Percentiles rank a stretch among this genome's conserved stretches.
Conservation (phyloP, 1,284 basidiomycete genomes). For the Cutaneotrichosporon spelunceum region DNA sequence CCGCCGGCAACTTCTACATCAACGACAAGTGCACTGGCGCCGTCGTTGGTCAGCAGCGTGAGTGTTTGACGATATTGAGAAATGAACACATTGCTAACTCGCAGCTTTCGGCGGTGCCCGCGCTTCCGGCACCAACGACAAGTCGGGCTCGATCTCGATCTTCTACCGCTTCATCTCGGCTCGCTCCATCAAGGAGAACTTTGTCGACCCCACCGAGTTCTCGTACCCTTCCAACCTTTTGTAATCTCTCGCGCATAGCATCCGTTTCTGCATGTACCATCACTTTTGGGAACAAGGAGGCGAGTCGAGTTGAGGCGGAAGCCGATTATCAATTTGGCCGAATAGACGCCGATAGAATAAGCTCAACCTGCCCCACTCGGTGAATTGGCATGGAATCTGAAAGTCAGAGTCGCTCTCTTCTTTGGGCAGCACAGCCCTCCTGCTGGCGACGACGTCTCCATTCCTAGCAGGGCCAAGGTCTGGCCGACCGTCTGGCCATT, state of each 20-base stretch:
- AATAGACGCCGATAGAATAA: too few relatives aligned
- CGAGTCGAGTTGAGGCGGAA: too few relatives aligned
- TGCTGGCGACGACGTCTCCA: too few relatives aligned
- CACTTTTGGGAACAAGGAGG: too few relatives aligned
- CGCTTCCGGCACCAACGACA: slow-evolving; percentile 95
- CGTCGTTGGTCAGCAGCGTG: slow-evolving; percentile 92
- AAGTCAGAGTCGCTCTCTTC: too few relatives aligned
- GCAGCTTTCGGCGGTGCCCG: slow-evolving; percentile 69
- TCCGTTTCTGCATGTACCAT: slow-evolving; percentile 1
- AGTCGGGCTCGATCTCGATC: slow-evolving; percentile 86
- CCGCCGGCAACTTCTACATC: slow-evolving; percentile 76
- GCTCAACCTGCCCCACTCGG: too few relatives aligned
- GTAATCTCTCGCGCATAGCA: slow-evolving; percentile 41
- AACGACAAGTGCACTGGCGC: slow-evolving; percentile 89
- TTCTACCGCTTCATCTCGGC: slow-evolving; percentile 86
- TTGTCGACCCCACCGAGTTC: slow-evolving; percentile 72
- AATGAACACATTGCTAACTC: background rate
- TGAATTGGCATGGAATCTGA: too few relatives aligned
- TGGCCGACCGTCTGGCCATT: too few relatives aligned
- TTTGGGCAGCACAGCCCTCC: too few relatives aligned
- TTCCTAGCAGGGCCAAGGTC: too few relatives aligned
- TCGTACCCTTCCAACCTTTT: slow-evolving; percentile 80
- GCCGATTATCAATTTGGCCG: too few relatives aligned
- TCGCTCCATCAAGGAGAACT: slow-evolving; percentile 95
- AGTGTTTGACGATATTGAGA: background rate